Base-by-base conservation (phyloP, 306 rosid species). In the Citrullus mucosospermus region DNA sequence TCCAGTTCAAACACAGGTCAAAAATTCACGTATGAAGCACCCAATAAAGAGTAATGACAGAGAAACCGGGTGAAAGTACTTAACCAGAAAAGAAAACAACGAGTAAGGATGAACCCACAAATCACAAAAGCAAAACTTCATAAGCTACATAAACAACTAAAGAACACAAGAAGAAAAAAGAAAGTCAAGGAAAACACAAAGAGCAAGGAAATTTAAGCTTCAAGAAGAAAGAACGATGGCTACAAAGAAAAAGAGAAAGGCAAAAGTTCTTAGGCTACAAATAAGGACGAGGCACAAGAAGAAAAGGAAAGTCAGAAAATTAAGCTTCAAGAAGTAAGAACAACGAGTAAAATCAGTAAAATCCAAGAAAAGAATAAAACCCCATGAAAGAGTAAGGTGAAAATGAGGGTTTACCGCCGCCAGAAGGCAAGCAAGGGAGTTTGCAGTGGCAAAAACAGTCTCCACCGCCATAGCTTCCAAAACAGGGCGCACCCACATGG, bases 401-500 rank as follows among this genome's bases (percentile, higher is more conserved):
- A 8, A 4, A 4, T 11, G n/a, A 51, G 15, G 39, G 17, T 25
- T n/a, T 43, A 91, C 97, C 87, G 62, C 85, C 17, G 84, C 16
- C 78, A 93, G 84, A 87, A 91, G 85, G 80, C 57, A 85, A 78
- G 88, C 84, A 72, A 91, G 85, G 46, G 91, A 87, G 80, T 86
- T 88, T 15, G 71, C 82, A 72, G 91, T 81, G 67, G 84, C 32
- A 43, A 88, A 57, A 78, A 86, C 18, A 76, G 90, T 79, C 81
- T 88, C 80, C 61, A 83, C 80, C 79, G 81, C 72, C 85, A 87
- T 22, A 67, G 89, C 83, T 70, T 88, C 91, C 32, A 85, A 13
- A 28, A 86, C 9, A 38, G 93, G 85, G 82, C 76, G 74, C 3
- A 78, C n/a, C 83, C 44, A 75, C 53, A 81, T 18, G n/a, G 81